Evolutionary conservation across 78 protist species (phyloP).

Genomic region (Dictyostelium purpureum): DNA sequence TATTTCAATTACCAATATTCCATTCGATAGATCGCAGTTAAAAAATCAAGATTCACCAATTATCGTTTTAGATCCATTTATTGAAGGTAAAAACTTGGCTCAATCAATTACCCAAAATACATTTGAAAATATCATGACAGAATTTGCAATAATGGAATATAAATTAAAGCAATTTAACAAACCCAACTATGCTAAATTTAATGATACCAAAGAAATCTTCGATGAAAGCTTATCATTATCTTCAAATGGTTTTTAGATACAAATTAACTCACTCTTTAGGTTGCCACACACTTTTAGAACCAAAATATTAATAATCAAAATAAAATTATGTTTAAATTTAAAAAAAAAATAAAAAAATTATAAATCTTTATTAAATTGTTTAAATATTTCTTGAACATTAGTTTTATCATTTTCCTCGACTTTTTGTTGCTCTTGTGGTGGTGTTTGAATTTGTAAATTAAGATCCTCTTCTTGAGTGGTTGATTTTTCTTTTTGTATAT

Average conservation of each 20-base stretch:
- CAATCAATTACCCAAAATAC: background rate
- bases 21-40: background rate
- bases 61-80: background rate
- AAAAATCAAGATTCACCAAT: background rate
- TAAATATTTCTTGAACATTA: background rate
- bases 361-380: slow-evolving; percentile 31
- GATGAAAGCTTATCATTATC: background rate
- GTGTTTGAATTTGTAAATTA: background rate
- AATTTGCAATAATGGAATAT: background rate
- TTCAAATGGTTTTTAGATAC: background rate
- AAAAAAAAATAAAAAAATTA: background rate
- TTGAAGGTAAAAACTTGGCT: background rate
- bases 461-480: background rate
- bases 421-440: background rate
- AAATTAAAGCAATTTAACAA: no score
- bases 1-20: background rate
- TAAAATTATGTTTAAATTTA: no score
- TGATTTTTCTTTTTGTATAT: background rate
- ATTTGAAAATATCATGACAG: background rate
- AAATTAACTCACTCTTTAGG: no score
- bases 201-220: background rate
- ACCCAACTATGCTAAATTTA: background rate
- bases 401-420: background rate
- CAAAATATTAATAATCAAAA: no score
- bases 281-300: no score